Evolutionary conservation across 2,329 filamentous ascomycete genomes (phyloP).

Genomic region (Zasmidium cellare): DNA sequence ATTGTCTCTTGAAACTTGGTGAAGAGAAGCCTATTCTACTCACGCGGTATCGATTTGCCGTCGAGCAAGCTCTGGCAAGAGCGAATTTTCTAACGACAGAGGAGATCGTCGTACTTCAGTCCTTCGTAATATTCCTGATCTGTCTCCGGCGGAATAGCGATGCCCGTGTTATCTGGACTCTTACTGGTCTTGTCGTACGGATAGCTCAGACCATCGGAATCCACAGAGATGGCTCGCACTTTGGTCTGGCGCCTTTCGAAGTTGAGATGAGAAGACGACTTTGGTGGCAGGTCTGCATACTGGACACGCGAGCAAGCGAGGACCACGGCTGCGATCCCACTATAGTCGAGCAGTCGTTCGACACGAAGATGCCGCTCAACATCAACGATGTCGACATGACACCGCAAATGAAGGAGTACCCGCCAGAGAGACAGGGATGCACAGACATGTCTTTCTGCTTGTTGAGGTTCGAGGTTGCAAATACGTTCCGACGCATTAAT

Average conservation of each 20-base stretch:
- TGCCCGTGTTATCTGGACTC: constrained; percentile 56
- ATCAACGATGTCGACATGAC: constrained; percentile 56
- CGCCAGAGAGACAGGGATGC: constrained; percentile 51
- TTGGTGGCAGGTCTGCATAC: constrained; percentile 61
- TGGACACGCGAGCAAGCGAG: constrained; percentile 62
- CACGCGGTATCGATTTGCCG: constrained; percentile 60
- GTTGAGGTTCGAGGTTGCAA: constrained; percentile 54
- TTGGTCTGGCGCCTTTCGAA: constrained; percentile 59
- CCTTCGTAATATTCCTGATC: constrained; percentile 62
- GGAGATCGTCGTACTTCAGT: constrained; percentile 62
- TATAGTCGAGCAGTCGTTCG: constrained; percentile 59
- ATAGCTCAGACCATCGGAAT: constrained; percentile 62
- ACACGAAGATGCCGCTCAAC: constrained; percentile 61
- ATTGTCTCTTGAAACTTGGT: constrained; percentile 51
- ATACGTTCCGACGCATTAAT: constrained; percentile 47
- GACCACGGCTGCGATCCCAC: constrained; percentile 64
- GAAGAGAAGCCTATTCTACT: constrained; percentile 53
- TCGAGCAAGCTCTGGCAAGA: constrained; percentile 64
- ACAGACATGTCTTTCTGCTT: constrained; percentile 60
- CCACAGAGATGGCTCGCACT: constrained; percentile 59
- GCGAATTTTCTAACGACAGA: constrained; percentile 64
- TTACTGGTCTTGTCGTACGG: constrained; percentile 59
- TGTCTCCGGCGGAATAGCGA: constrained; percentile 54
- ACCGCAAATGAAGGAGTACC: constrained; percentile 51
- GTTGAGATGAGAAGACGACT: constrained; percentile 59